A percentile compares a stretch with the other conserved stretches of the same genome.
phyloP scores from a whole-genome alignment of 495 filamentous ascomycete species.

The Hypoxylon fragiforme region DNA sequence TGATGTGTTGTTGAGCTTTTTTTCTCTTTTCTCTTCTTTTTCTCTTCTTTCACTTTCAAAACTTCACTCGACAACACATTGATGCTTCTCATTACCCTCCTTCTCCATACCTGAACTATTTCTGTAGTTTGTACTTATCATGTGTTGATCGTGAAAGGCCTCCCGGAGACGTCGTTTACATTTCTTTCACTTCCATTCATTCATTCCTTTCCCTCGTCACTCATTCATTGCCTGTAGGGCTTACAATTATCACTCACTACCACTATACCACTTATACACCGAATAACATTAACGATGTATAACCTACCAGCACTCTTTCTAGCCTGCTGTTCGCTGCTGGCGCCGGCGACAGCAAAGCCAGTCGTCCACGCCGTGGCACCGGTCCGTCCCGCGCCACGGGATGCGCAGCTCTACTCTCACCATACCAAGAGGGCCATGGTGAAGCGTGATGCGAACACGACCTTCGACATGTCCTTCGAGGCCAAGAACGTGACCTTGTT shows the following conservation, averaged over 20 bases:
- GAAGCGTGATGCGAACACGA: constrained; percentile 28
- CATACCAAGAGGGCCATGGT: constrained; percentile 10
- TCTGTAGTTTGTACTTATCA: neutral
- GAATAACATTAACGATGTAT: constrained; percentile 11
- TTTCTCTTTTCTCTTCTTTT: neutral
- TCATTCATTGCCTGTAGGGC: too few relatives aligned
- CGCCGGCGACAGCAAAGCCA: constrained; percentile 16
- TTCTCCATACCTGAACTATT: too few relatives aligned
- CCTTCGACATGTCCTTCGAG: constrained; percentile 27
- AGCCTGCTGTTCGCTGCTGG: constrained; percentile 21
- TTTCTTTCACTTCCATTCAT: neutral
- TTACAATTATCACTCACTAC: too few relatives aligned
- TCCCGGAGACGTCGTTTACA: too few relatives aligned
- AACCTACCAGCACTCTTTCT: constrained; percentile 7
- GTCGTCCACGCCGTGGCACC: constrained; percentile 2
- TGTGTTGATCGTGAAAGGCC: too few relatives aligned
- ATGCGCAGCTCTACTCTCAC: constrained; percentile 1
- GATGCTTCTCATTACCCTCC: too few relatives aligned
- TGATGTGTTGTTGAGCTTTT: constrained; percentile 1
- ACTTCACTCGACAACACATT: too few relatives aligned
- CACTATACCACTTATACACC: neutral
- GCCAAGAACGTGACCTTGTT: constrained; percentile 21
- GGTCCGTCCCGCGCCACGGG: neutral
- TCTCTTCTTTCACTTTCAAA: neutral
- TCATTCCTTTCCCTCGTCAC: constrained; percentile 8